phyloP scores from a whole-genome alignment of 768 basidiomycete species.

The Termitomyces sp. region DNA sequence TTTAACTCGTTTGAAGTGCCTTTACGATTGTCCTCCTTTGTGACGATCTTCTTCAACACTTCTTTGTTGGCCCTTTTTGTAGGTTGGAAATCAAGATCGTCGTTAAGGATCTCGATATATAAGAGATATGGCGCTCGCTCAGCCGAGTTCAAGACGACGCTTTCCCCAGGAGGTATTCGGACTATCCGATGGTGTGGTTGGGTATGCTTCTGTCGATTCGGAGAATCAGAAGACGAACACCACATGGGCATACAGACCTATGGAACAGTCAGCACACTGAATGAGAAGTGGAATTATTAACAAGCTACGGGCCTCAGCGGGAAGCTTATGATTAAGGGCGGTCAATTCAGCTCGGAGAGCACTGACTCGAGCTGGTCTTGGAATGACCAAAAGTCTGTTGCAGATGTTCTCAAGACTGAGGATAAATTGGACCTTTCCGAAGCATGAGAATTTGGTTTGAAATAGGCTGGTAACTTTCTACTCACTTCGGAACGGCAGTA shows the following conservation, averaged over 20 bases:
- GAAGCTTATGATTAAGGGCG: conserved; percentile 91
- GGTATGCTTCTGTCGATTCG: conserved; percentile 37
- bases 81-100: conserved; percentile 93
- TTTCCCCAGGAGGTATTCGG: conserved; percentile 95
- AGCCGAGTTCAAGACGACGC: conserved; percentile 96
- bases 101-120: conserved; percentile 85
- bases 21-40: conserved; percentile 60
- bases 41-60: conserved; percentile 71
- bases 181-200: conserved; percentile 92
- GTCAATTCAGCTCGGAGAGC: conserved; percentile 97
- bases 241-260: conserved; percentile 89
- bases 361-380: conserved; percentile 91
- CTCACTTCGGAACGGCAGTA: conserved; percentile 86
- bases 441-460: conserved; percentile 10
- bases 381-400: conserved; percentile 87
- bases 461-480: conserved; percentile 8
- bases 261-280: background rate
- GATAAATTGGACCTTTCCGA: conserved; percentile 74
- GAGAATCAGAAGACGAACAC: conserved; percentile 72
- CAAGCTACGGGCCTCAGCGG: conserved; percentile 74
- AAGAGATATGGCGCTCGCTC: conserved; percentile 94
- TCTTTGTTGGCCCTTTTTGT: conserved; percentile 81
- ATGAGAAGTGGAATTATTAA: background rate
- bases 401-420: conserved; percentile 89
- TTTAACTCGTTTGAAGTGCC: conserved; percentile 59